These are phyloP conservation scores for Glycine tomentella DNA, from an alignment of 306 rosid genomes.

Conservation along the genomic window DNA sequence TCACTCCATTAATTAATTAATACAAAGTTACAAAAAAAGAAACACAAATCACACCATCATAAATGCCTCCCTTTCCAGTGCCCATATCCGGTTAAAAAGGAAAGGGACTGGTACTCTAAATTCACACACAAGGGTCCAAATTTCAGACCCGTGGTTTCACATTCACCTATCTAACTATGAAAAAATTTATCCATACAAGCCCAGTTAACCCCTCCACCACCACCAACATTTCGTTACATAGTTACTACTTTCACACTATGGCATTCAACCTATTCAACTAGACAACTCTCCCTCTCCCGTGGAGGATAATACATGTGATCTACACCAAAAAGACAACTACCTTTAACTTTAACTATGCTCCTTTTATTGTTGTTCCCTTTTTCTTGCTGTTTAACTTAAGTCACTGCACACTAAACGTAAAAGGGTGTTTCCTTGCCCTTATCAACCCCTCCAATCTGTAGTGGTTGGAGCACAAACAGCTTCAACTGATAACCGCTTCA, in stretches of 20 bases:
- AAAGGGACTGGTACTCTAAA: slow-evolving; percentile 62
- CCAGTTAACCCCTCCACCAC: slow-evolving; percentile 46
- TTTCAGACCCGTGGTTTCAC: slow-evolving; percentile 57
- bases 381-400: slow-evolving; percentile 51
- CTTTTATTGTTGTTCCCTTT: slow-evolving; percentile 43
- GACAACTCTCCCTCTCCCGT: background rate
- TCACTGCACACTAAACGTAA: slow-evolving; percentile 45
- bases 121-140: slow-evolving; percentile 62
- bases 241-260: slow-evolving; percentile 29
- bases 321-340: background rate
- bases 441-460: slow-evolving; percentile 60
- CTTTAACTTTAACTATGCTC: slow-evolving; percentile 43
- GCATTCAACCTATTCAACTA: slow-evolving; percentile 52
- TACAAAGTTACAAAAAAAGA: slow-evolving; percentile 44
- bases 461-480: slow-evolving; percentile 60
- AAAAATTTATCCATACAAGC: slow-evolving; percentile 41
- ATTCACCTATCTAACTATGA: slow-evolving; percentile 58
- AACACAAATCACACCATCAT: slow-evolving; percentile 51
- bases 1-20: slow-evolving; percentile 43
- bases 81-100: slow-evolving; percentile 84
- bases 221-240: background rate
- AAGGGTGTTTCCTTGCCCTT: slow-evolving; percentile 7
- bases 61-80: slow-evolving; percentile 55
- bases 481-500: slow-evolving; percentile 70
- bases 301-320: too few relatives aligned